Conservation (phyloP, 1,284 basidiomycete genomes). For the Puccinia triticina region DNA sequence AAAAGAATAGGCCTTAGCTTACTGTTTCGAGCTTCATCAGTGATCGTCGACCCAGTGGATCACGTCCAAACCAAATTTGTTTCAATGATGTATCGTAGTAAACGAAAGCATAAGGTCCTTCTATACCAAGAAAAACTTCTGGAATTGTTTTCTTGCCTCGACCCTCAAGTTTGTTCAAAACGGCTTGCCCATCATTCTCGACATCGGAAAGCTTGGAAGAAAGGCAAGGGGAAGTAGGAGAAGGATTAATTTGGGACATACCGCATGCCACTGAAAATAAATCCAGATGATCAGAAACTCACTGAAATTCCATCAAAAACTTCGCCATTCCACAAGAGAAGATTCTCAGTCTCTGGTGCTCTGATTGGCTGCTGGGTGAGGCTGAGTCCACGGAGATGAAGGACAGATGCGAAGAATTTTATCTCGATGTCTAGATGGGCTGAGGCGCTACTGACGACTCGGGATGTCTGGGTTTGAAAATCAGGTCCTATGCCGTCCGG, state of each 20-base stretch:
- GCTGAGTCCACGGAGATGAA: conserved; percentile 49
- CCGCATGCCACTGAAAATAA: not conserved
- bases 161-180: conserved; percentile 67
- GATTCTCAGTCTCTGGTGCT: conserved; percentile 39
- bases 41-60: conserved; percentile 88
- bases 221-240: not conserved
- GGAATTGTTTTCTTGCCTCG: conserved; percentile 63
- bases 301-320: conserved; percentile 57
- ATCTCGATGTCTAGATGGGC: conserved; percentile 13
- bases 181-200: conserved; percentile 77
- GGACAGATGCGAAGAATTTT: conserved; percentile 40
- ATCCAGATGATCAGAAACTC: not conserved
- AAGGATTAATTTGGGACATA: not conserved
- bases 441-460: not conserved
- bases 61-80: conserved; percentile 76
- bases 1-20: conserved; percentile 64
- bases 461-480: conserved; percentile 15
- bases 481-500: conserved; percentile 26
- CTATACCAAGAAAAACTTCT: conserved; percentile 68
- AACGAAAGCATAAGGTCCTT: conserved; percentile 76
- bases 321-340: conserved; percentile 57
- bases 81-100: conserved; percentile 61
- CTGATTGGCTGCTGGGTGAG: conserved; percentile 41
- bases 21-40: conserved; percentile 72
- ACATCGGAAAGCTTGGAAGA: conserved; percentile 59